phyloP scores from a whole-genome alignment of 208 protist genomes.

The Leishmania braziliensis region DNA sequence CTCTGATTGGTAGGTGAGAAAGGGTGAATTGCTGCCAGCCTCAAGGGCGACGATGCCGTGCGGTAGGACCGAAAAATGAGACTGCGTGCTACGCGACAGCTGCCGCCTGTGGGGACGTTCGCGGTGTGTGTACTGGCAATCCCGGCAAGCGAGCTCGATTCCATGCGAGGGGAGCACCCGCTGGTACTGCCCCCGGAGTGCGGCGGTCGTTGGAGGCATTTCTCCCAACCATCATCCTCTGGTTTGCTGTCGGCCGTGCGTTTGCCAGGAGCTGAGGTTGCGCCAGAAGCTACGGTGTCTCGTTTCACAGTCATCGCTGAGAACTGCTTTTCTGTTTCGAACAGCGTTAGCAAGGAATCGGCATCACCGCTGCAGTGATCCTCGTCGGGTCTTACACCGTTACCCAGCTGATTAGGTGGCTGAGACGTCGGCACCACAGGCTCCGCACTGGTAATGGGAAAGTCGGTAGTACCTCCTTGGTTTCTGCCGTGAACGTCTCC shows the following conservation, averaged over 20 bases:
- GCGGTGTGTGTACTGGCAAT: not conserved
- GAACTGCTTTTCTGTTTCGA: not conserved
- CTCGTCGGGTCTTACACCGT: not conserved
- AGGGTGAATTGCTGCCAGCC: constrained; percentile 8
- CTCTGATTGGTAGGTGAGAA: not conserved
- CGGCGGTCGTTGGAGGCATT: not conserved
- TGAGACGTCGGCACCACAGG: not conserved
- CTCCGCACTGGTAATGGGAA: not conserved
- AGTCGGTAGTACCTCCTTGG: not conserved
- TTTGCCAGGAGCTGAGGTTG: not conserved
- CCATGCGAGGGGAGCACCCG: constrained; percentile 1
- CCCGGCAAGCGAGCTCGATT: not conserved
- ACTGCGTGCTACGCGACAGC: constrained; percentile 19
- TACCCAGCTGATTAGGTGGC: not conserved
- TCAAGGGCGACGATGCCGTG: constrained; percentile 21
- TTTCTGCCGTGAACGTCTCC: not conserved
- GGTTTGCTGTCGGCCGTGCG: not conserved
- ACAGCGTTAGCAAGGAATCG: not conserved
- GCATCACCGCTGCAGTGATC: not conserved
- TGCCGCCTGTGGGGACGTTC: not conserved
- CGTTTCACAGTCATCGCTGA: not conserved
- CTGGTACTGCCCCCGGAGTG: not conserved
- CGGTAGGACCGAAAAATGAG: constrained; percentile 33
- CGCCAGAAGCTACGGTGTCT: not conserved
- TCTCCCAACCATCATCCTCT: not conserved